Base-by-base conservation (phyloP, 805 yeast species). In the Teunomyces aglyptinius region DNA sequence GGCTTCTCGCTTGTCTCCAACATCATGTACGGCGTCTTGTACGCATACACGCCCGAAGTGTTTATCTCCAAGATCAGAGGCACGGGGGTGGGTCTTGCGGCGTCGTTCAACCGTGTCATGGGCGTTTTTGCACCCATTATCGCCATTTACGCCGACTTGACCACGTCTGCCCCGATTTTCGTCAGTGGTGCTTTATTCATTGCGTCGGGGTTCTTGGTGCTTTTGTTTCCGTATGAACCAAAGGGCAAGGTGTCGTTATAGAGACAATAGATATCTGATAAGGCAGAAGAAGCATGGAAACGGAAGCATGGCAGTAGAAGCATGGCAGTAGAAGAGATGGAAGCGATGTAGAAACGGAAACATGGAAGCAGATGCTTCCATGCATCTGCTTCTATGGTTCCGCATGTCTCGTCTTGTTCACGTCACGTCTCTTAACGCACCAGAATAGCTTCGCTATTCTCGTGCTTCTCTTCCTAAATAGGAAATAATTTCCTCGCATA, bases 1-100 rank as follows among this genome's bases (percentile, higher is more conserved):
- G 61, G 58, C 26, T 70, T 70, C 54, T 63, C 63, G 38, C 67
- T 70, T 47, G 75, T 76, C 29, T 78, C 84, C 15, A 80, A 77
- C 60, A 68, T 80, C 40, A 68, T 70, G 71, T 82, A 79, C 58
- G 85, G 82, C 4, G 76, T 78, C 18, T 63, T 83, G 16, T 83
- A 81, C 55, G 87, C 86, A 4, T 82, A 80, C 57, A 81, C 86
- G 3, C 88, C 87, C 0, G 86, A 83, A 57, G 77, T 80, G 19
- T 73, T 83, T 60, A 83, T 83, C 33, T 57, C 73, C 1, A 63
- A 59, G 43, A 61, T 68, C 32, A 55, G 75, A 49, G 82, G 83
- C 12, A 82, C 87, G 1, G 87, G 84, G 39, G 76, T 77, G 36
- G 84, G 85, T 3, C 53, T 82, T 13, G 78, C 83, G 6, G 71